Evolutionary conservation across 306 rosid genomes (phyloP).

Genomic region (Phaseolus lunatus): DNA sequence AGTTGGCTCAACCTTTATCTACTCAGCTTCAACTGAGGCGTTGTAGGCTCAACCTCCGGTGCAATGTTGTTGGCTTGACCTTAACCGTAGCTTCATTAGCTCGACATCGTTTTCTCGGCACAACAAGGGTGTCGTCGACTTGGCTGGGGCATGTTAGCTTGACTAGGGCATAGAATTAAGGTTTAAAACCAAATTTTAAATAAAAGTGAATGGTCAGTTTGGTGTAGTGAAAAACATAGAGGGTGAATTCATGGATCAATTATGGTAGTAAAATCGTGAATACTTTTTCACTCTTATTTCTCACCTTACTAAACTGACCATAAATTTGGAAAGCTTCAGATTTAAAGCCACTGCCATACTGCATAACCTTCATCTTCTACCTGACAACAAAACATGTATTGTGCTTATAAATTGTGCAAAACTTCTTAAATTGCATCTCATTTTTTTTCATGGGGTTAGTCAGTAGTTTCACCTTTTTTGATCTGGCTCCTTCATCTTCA

Average conservation of each 20-base stretch:
- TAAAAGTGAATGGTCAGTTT: neutral
- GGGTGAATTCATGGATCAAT: constrained; percentile 3
- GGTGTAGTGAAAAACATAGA: no score
- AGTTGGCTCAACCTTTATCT: no score
- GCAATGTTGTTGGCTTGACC: no score
- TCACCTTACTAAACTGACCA: neutral
- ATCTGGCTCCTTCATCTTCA: constrained; percentile 28
- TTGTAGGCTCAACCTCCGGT: no score
- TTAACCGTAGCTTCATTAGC: no score
- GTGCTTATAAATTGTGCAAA: constrained; percentile 11
- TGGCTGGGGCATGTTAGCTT: no score
- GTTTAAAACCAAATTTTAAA: no score
- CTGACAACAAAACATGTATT: constrained; percentile 4
- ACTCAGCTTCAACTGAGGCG: no score
- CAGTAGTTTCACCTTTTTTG: constrained; percentile 21
- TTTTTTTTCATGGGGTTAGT: neutral
- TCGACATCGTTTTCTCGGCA: no score
- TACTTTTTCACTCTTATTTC: neutral
- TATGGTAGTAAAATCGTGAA: neutral
- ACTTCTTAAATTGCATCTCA: constrained; percentile 6
- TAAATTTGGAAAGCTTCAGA: constrained; percentile 8
- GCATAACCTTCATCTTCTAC: constrained; percentile 13
- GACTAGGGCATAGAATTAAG: no score
- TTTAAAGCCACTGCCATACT: constrained; percentile 1
- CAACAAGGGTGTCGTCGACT: no score